A percentile compares a stretch with the other conserved stretches of the same genome.
These are phyloP conservation scores for Plasmodium sp. DNA, from an alignment of 169 alveolate species.

Conservation along the genomic window DNA sequence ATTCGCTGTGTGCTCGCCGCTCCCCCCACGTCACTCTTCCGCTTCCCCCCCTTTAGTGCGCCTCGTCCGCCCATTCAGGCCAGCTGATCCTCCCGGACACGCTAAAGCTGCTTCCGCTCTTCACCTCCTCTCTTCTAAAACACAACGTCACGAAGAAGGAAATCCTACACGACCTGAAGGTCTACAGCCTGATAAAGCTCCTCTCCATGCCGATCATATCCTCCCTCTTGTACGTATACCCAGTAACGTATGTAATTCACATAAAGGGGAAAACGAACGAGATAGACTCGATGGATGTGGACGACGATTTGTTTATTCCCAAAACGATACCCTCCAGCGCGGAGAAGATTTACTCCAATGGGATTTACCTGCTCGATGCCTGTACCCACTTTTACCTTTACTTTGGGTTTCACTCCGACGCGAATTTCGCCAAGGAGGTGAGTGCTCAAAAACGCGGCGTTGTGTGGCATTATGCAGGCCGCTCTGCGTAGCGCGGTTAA, in stretches of 20 bases:
- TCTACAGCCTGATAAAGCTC: conserved; percentile 51
- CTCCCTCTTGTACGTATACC: conserved; percentile 76
- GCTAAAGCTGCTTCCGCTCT: conserved; percentile 85
- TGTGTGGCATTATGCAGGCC: not conserved
- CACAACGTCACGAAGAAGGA: conserved; percentile 68
- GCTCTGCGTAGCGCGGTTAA: not conserved
- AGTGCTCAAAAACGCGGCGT: not conserved
- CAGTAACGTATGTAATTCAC: conserved; percentile 73
- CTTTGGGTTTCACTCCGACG: conserved; percentile 83
- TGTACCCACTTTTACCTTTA: conserved; percentile 83
- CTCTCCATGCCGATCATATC: conserved; percentile 60
- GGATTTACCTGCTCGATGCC: conserved; percentile 86
- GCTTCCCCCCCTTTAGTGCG: conserved; percentile 66
- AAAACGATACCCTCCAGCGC: conserved; percentile 82
- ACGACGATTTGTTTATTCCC: conserved; percentile 75
- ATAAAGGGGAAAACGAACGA: conserved; percentile 50
- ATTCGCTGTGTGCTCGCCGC: not conserved
- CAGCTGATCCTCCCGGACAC: conserved; percentile 90
- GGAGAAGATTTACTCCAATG: conserved; percentile 83
- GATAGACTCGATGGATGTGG: conserved; percentile 50
- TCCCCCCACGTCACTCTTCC: not conserved
- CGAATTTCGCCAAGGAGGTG: conserved; percentile 48
- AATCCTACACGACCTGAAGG: conserved; percentile 31
- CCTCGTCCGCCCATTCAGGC: conserved; percentile 85
- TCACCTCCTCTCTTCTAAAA: conserved; percentile 83